Evolutionary conservation across 2,329 filamentous ascomycete genomes (phyloP).

Genomic region (Ophiognomonia clavigignenti-juglandacearum): DNA sequence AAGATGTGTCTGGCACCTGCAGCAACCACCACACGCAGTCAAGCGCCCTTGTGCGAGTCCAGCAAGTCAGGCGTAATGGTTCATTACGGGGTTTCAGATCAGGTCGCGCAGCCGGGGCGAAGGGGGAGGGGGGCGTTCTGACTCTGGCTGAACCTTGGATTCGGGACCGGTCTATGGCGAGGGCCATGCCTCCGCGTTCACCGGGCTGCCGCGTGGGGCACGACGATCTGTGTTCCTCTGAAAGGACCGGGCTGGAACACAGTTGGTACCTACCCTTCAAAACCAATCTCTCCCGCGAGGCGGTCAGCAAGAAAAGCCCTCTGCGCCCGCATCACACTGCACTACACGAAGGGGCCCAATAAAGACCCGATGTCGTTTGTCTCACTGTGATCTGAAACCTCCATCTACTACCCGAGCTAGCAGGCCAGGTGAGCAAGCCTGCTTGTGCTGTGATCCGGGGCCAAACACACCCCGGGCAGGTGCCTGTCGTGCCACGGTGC

Average conservation of each 20-base stretch:
- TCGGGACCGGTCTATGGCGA: not conserved
- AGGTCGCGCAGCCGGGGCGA: no score
- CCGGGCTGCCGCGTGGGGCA: slow-evolving; percentile 4
- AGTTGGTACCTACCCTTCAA: no score
- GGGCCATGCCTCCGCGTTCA: not conserved
- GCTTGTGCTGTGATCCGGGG: no score
- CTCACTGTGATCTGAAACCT: slow-evolving; percentile 12
- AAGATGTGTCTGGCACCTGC: not conserved
- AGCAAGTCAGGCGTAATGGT: no score
- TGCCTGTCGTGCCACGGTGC: not conserved
- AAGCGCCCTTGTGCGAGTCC: not conserved
- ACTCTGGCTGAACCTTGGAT: not conserved
- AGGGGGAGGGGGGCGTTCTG: not conserved
- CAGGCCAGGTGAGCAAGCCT: no score
- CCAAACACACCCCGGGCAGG: no score
- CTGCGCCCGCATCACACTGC: slow-evolving; percentile 2
- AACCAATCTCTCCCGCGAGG: not conserved
- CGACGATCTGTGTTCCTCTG: slow-evolving; percentile 1
- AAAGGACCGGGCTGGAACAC: not conserved
- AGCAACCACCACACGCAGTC: not conserved
- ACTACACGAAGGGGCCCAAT: slow-evolving; percentile 1
- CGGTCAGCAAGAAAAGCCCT: slow-evolving; percentile 9
- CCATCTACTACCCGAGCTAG: no score
- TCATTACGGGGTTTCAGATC: not conserved
- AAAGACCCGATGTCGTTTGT: slow-evolving; percentile 1